Base-by-base conservation (phyloP, 495 filamentous ascomycete genomes). In the Thermothielavioides terrestris region DNA sequence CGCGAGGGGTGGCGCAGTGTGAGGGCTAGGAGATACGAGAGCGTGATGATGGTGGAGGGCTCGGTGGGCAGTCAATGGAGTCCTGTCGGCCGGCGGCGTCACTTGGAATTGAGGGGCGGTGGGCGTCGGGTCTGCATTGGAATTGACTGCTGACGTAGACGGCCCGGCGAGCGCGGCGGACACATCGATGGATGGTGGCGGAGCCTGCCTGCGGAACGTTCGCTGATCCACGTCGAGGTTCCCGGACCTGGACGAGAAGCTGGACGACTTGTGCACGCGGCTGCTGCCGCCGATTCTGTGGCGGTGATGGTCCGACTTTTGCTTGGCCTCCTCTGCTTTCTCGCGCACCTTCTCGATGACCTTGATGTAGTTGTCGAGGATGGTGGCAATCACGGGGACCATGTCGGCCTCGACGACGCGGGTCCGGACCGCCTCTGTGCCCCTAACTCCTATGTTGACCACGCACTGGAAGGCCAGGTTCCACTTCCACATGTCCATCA, bases 401-500 rank as follows among this genome's bases (percentile, higher is more conserved):
- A 98, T 95, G 62, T 98, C 92, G 53, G 92, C 92, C 70, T 98
- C 92, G 20, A 98, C 92, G 0, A 98, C 91, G 53, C 92, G 77
- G 38, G 94, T 96, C 42, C 92, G 78, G 45, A 98, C 92, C 51
- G 74, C 80, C 68, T 98, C 92, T 5, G 92, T 95, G 48, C 92
- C 92, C 48, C 92, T 81, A 55, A 98, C 92, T 21, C 92, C 92
- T 62, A 98, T 96, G 65, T 98, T 98, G 62, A 97, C 89, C 26
- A 96, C 90, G 65, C 94, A 97, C 62, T 97, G 92, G 62, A 98
- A 96, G 36, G 92, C 92, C 44, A 98, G 76, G 61, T 95, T 98
- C 92, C 92, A 98, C 73, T 97, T 97, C 94, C 92, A 98, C 86
- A 94, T 94, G 62, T 95, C 90, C 90, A 96, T 95, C 82, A 95